phyloP scores from a whole-genome alignment of 768 basidiomycete species.

The Podaxis pistillaris region DNA sequence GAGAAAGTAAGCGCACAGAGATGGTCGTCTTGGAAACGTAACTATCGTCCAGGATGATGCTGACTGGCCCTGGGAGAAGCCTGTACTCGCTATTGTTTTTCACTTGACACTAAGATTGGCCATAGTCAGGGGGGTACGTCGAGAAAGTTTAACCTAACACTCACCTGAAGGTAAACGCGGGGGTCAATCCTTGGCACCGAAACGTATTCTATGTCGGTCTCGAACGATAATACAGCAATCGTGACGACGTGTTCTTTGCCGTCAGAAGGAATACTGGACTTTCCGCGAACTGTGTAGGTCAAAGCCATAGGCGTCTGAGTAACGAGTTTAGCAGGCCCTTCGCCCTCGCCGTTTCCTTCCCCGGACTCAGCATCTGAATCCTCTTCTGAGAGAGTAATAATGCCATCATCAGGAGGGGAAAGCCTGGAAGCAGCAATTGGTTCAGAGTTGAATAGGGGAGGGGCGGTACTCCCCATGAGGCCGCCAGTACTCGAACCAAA shows the following conservation, averaged over 20 bases:
- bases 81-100: slow-evolving; percentile 59
- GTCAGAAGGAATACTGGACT: slow-evolving; percentile 52
- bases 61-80: slow-evolving; percentile 52
- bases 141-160: slow-evolving; percentile 12
- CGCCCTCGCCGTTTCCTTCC: not conserved
- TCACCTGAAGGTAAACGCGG: slow-evolving; percentile 49
- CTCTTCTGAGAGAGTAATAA: too few relatives aligned
- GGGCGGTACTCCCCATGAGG: too few relatives aligned
- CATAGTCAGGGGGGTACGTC: not conserved
- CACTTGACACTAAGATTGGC: slow-evolving; percentile 38
- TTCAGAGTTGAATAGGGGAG: too few relatives aligned
- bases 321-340: slow-evolving; percentile 37
- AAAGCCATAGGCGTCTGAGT: slow-evolving; percentile 52
- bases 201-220: slow-evolving; percentile 44
- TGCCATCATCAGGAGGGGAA: not conserved
- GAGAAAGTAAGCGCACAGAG: slow-evolving; percentile 26
- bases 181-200: slow-evolving; percentile 48
- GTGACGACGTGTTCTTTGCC: slow-evolving; percentile 53
- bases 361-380: not conserved
- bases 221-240: slow-evolving; percentile 47
- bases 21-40: slow-evolving; percentile 56
- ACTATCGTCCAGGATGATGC: slow-evolving; percentile 54
- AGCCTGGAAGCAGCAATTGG: not conserved
- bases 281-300: slow-evolving; percentile 49
- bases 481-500: not conserved